A percentile compares a stretch with the other conserved stretches of the same genome.
Evolutionary conservation across 2,329 filamentous ascomycete genomes (phyloP).

Genomic region (Xylariaceae sp.): DNA sequence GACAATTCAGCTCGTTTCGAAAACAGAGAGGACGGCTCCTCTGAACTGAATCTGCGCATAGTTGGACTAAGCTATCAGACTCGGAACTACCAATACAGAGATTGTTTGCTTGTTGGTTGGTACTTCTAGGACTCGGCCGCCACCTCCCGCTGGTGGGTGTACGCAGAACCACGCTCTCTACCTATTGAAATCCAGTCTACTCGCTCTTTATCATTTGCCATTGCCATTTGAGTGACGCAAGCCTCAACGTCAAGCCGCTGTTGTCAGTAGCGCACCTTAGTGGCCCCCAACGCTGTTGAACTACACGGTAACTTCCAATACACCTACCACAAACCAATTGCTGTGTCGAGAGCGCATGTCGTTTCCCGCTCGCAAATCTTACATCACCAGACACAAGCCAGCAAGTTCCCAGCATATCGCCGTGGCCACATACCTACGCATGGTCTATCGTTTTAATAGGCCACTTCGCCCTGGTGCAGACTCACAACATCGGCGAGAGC

Average conservation of each 20-base stretch:
- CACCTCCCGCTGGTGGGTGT: conserved; percentile 26
- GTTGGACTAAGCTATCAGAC: conserved; percentile 16
- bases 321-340: conserved; percentile 37
- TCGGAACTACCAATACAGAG: conserved; percentile 20
- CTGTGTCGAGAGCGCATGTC: conserved; percentile 45
- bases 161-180: conserved; percentile 23
- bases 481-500: conserved; percentile 20
- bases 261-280: conserved; percentile 34
- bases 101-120: conserved; percentile 28
- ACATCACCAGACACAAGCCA: conserved; percentile 32
- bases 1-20: background rate
- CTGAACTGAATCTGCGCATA: background rate
- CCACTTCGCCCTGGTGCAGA: conserved; percentile 17
- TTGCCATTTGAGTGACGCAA: conserved; percentile 29
- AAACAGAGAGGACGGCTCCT: conserved; percentile 3
- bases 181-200: conserved; percentile 23
- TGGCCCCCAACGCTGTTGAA: conserved; percentile 32
- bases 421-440: conserved; percentile 25
- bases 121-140: conserved; percentile 24
- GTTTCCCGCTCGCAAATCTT: conserved; percentile 38
- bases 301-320: conserved; percentile 33
- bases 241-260: conserved; percentile 24
- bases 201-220: conserved; percentile 28
- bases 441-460: conserved; percentile 21
- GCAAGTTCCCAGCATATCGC: conserved; percentile 25